A percentile compares a stretch with the other conserved stretches of the same genome.
These are phyloP conservation scores for Tricharina praecox DNA, from an alignment of 495 filamentous ascomycete genomes.

Conservation along the genomic window DNA sequence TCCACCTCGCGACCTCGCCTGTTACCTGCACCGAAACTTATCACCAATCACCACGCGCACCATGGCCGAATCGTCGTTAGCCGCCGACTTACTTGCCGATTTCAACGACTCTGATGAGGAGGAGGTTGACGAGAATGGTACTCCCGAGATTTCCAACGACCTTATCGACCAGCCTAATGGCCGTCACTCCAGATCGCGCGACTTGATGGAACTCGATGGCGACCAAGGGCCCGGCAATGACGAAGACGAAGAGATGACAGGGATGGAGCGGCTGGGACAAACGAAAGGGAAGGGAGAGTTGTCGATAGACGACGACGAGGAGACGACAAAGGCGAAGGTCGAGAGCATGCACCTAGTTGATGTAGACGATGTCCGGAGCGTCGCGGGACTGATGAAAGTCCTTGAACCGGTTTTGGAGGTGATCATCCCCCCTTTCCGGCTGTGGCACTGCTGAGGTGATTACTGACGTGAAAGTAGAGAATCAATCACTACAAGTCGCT, in stretches of 20 bases:
- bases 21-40: no score
- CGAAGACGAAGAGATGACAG: constrained; percentile 38
- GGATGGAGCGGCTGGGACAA: constrained; percentile 9
- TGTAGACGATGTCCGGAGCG: constrained; percentile 56
- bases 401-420: constrained; percentile 64
- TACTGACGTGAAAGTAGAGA: constrained; percentile 29
- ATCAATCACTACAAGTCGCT: constrained; percentile 56
- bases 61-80: constrained; percentile 54
- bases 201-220: constrained; percentile 33
- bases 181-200: constrained; percentile 14
- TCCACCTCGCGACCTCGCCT: no score
- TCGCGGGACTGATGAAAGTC: constrained; percentile 58
- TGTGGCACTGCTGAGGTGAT: no score
- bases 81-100: constrained; percentile 72
- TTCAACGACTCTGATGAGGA: constrained; percentile 56
- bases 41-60: no score
- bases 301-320: constrained; percentile 42
- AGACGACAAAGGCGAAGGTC: constrained; percentile 52
- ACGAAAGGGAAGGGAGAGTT: constrained; percentile 28
- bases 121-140: constrained; percentile 25
- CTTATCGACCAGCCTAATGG: constrained; percentile 16
- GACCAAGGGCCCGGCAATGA: constrained; percentile 31
- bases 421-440: constrained; percentile 23
- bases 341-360: constrained; percentile 62
- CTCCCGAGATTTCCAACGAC: constrained; percentile 5